Base-by-base conservation (phyloP, 441 rosid species). In the Manihot esculenta region DNA sequence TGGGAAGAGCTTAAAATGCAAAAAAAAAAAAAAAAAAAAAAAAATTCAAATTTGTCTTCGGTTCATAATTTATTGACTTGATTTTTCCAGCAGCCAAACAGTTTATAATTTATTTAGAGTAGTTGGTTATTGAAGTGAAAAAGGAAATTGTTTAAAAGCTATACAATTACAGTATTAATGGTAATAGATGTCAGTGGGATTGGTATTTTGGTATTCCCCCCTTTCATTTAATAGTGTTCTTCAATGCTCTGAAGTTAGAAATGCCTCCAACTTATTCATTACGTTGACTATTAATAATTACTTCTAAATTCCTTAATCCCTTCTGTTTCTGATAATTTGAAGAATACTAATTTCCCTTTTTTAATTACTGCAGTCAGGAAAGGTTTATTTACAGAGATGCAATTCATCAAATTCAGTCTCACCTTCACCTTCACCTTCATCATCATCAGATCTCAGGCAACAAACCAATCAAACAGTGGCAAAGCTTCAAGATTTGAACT, bases 311-410 rank as follows among this genome's bases (percentile, higher is more conserved):
- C n/a, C 55, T 38, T 38, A 5, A 5, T 7, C 42, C 42, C 11
- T 49, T 20, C 20, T 48, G 45, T 60, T 56, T 58, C 70, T 57
- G 55, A 14, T 60, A 5, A 7, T 9, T 38, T 38, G 1, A 38
- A 38, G 1, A 38, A 38, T 38, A 38, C 42, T 38, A 38, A 38
- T n/a, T n/a, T n/a, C n/a, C n/a, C n/a, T n/a, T n/a, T n/a, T n/a
- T n/a, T n/a, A n/a, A n/a, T n/a, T n/a, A n/a, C n/a, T 80, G 75
- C 91, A 94, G 99, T 87, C 99, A 1, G 98, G 99, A 21, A 88
- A 88, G 74, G 84, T 92, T 27, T 92, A 82, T 79, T 69, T 94
- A 35, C 92, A 89, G 66, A 82, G 82, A 79, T 80, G 87, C 84
- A 85, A 83, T 33, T 68, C 88, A 26, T 68, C 87, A 20, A 76